These are phyloP conservation scores for Sarocladiaceae sp. DNA, from an alignment of 2,329 filamentous ascomycete genomes.

Conservation along the genomic window DNA sequence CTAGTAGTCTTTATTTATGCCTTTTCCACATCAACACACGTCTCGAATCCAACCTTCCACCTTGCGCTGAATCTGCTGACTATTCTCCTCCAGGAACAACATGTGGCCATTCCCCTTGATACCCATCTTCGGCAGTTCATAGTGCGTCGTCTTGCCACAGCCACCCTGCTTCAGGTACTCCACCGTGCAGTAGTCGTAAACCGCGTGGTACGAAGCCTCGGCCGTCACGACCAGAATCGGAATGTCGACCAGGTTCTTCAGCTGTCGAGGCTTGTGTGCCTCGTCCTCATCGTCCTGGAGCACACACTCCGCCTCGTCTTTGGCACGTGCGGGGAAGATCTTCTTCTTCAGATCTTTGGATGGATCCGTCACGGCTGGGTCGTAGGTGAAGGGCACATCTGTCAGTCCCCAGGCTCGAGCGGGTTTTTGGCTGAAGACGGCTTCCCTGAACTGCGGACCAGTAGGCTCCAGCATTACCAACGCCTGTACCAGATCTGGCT, in stretches of 20 bases:
- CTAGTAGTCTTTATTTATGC: too few relatives aligned
- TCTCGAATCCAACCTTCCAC: conserved; percentile 18
- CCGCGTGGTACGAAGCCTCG: conserved; percentile 37
- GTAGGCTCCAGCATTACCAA: conserved; percentile 39
- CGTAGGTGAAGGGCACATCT: conserved; percentile 41
- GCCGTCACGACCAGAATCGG: conserved; percentile 33
- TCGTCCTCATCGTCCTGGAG: conserved; percentile 27
- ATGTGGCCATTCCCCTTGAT: conserved; percentile 41
- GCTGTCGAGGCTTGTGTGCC: conserved; percentile 20
- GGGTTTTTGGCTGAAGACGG: conserved; percentile 26
- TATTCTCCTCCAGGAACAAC: conserved; percentile 44
- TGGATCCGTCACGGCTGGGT: conserved; percentile 32
- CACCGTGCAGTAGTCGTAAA: conserved; percentile 38
- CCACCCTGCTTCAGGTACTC: conserved; percentile 37
- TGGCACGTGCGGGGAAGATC: conserved; percentile 13
- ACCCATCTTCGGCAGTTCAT: conserved; percentile 30
- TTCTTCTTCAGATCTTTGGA: conserved; percentile 26
- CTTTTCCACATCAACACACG: not conserved
- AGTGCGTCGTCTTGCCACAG: conserved; percentile 23
- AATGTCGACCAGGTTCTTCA: conserved; percentile 27
- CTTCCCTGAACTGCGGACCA: conserved; percentile 40
- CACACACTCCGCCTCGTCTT: conserved; percentile 18
- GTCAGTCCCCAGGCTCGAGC: conserved; percentile 39
- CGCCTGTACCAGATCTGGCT: conserved; percentile 32
- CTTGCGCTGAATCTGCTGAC: conserved; percentile 26